Evolutionary conservation across 306 rosid species (phyloP), one percentile per base, ranked within the genome.

Genomic region (Lagenaria siceraria): DNA sequence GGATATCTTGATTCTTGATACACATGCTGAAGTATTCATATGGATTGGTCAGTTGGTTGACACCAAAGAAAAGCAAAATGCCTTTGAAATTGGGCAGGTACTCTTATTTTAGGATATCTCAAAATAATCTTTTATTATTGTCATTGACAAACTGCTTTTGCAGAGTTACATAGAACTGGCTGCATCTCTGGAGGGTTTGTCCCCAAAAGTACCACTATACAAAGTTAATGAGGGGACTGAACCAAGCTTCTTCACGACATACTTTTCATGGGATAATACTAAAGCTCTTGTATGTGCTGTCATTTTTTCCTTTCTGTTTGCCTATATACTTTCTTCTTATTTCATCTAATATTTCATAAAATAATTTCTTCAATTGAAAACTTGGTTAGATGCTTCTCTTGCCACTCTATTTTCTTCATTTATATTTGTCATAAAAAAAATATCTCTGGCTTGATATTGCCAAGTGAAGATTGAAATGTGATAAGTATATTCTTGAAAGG

Each of bases 41-140:
- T 92, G 99, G 99, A 88, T 96, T 46, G 99, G 99, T 76, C 96
- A 92, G 79, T 86, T 85, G 83, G 87, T 90, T 75, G 89, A 90
- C 72, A 84, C 85, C 71, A 89, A 90, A 80, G 88, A 77, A 80
- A 90, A 84, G 87, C 31, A 78, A 84, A 83, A 82, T 49, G 91
- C 98, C 85, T 82, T 92, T 71, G 82, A 90, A 83, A 86, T 91
- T 76, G 99, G 98, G 59, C 96, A 96, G 99, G 99, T 96, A 92
- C 59, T 79, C 74, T 63, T 81, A 79, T 46, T 48, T 78, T 79
- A 49, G 51, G 77, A 54, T 75, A 51, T 75, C 77, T 31, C 27
- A 33, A 51, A 48, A 49, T 78, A 21, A 10, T n/a, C 25, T 65
- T 33, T 21, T 35, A 61, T 14, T n/a, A 31, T 78, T 52, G 63